phyloP scores from a whole-genome alignment of 1,284 basidiomycete species.

The Ganoderma meredithae region DNA sequence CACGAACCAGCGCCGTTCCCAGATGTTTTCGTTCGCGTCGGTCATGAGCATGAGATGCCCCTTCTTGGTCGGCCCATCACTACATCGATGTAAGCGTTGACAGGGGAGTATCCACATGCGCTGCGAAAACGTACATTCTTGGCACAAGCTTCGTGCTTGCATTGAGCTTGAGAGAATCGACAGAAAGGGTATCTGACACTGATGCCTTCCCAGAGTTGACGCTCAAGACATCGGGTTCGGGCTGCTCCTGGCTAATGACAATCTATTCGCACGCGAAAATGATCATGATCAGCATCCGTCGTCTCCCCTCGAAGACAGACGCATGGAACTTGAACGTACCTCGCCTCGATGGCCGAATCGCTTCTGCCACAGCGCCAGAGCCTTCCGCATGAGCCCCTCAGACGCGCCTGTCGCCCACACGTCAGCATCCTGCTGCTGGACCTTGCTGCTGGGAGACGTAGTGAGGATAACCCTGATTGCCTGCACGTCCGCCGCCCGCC shows the following conservation, averaged over 20 bases:
- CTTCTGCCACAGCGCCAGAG: conserved; percentile 83
- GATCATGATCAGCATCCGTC: conserved; percentile 13
- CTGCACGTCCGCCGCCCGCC: conserved; percentile 87
- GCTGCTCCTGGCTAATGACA: conserved; percentile 74
- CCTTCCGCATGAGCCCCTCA: conserved; percentile 68
- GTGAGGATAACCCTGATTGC: conserved; percentile 83
- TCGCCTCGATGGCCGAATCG: conserved; percentile 79
- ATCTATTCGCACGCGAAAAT: conserved; percentile 55
- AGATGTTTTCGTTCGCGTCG: conserved; percentile 81
- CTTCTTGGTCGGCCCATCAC: conserved; percentile 85
- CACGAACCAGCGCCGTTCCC: conserved; percentile 89
- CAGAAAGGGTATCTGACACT: conserved; percentile 45
- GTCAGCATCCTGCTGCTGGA: conserved; percentile 58
- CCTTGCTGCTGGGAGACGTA: conserved; percentile 54
- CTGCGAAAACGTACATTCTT: conserved; percentile 58
- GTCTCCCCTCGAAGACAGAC: conserved; percentile 15
- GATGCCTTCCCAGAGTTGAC: conserved; percentile 50
- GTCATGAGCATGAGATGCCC: conserved; percentile 83
- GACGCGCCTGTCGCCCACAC: conserved; percentile 72
- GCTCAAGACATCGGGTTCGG: conserved; percentile 56
- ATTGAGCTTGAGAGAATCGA: conserved; percentile 70
- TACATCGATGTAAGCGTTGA: conserved; percentile 40
- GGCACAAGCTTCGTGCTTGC: conserved; percentile 77
- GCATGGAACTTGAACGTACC: conserved; percentile 51
- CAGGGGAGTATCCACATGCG: background rate